Evolutionary conservation across 2,329 filamentous ascomycete genomes (phyloP).

Genomic region (Arachnomyces sp.): DNA sequence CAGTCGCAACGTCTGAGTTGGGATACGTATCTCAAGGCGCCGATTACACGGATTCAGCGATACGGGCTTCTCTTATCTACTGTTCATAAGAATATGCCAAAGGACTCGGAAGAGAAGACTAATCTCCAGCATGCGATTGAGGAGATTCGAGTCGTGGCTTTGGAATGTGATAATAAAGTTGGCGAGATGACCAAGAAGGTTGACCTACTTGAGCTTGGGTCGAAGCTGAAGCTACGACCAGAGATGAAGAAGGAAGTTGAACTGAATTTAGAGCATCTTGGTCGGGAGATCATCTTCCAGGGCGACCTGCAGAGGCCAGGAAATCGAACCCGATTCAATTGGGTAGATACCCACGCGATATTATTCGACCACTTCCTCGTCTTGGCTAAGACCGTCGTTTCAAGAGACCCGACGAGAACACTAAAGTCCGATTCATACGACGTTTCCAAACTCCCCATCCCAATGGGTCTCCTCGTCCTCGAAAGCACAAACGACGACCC

Average conservation of each 20-base stretch:
- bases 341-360: conserved; percentile 88
- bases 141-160: conserved; percentile 80
- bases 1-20: conserved; percentile 76
- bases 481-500: conserved; percentile 90
- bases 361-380: conserved; percentile 97
- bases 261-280: conserved; percentile 88
- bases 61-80: conserved; percentile 77
- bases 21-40: conserved; percentile 89
- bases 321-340: conserved; percentile 76
- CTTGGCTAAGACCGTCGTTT: conserved; percentile 67
- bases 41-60: conserved; percentile 84
- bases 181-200: conserved; percentile 89
- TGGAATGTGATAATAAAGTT: conserved; percentile 86
- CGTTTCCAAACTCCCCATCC: conserved; percentile 88
- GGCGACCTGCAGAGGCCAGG: conserved; percentile 86
- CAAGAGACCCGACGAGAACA: conserved; percentile 59
- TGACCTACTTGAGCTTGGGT: conserved; percentile 71
- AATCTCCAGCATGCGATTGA: conserved; percentile 78
- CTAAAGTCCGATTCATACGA: conserved; percentile 77
- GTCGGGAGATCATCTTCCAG: conserved; percentile 77
- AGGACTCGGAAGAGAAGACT: conserved; percentile 80
- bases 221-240: conserved; percentile 74
- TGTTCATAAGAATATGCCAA: conserved; percentile 72
- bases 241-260: conserved; percentile 75
- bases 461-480: conserved; percentile 88